Percentiles rank a stretch among this genome's conserved stretches.
Evolutionary conservation across 257 asterid genomes (phyloP).

Genomic region (Parsonsia alboflavescens): DNA sequence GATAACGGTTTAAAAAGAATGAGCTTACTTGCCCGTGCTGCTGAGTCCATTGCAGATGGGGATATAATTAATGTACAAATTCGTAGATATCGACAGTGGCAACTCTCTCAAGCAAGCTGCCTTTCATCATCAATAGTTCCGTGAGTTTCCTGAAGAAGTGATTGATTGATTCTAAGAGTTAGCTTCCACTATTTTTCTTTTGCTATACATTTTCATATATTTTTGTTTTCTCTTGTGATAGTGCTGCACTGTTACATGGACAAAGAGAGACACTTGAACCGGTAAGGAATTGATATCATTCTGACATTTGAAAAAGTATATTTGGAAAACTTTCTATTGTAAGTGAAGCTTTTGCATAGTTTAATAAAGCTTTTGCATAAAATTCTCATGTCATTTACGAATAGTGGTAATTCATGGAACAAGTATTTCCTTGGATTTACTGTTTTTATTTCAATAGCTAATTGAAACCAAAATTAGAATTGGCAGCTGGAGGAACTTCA

Average conservation of each 20-base stretch:
- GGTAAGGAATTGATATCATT: constrained; percentile 40
- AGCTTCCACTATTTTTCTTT: background rate
- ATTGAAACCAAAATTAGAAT: background rate
- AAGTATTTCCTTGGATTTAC: background rate
- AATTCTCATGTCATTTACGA: background rate
- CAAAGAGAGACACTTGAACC: constrained; percentile 79
- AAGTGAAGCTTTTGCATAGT: background rate
- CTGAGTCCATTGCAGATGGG: constrained; percentile 96
- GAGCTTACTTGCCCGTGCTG: constrained; percentile 71
- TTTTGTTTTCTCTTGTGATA: constrained; percentile 31
- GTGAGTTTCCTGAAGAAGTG: constrained; percentile 38
- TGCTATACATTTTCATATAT: background rate
- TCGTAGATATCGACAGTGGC: constrained; percentile 93
- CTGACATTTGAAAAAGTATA: background rate
- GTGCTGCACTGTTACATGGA: constrained; percentile 90
- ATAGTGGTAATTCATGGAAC: background rate
- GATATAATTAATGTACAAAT: constrained; percentile 92
- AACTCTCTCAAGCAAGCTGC: constrained; percentile 78
- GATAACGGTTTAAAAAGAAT: constrained; percentile 76
- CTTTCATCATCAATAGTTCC: constrained; percentile 83
- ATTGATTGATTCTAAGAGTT: constrained; percentile 9
- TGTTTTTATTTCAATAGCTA: background rate
- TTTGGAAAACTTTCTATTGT: background rate
- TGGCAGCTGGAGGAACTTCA: background rate
- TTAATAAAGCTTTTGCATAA: background rate